Conservation (phyloP, 2,329 filamentous ascomycete species). For the Chalaropsis ovoidea region DNA sequence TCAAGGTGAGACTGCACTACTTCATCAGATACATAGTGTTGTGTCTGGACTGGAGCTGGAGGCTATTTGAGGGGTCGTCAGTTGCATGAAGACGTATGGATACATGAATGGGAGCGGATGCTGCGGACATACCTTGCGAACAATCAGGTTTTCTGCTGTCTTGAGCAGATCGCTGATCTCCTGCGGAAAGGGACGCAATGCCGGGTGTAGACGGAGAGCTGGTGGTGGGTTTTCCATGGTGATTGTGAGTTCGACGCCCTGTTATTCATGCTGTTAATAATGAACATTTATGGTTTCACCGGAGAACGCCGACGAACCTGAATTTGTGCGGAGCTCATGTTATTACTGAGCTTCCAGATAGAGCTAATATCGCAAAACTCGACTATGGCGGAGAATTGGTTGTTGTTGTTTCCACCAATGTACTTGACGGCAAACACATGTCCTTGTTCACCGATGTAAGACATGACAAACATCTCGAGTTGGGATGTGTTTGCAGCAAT, state of each 20-base stretch:
- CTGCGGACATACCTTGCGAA: not conserved
- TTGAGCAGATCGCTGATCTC: not conserved
- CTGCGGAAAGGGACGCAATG: not conserved
- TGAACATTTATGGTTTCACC: not conserved
- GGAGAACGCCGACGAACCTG: not conserved
- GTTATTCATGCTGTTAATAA: not conserved
- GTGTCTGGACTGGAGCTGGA: not conserved
- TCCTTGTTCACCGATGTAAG: conserved; percentile 3
- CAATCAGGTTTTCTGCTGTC: conserved; percentile 1
- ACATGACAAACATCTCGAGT: conserved; percentile 16
- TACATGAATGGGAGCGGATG: not conserved
- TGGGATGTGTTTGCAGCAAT: conserved; percentile 24
- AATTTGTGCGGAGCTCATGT: not conserved
- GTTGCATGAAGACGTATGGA: not conserved
- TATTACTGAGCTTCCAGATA: not conserved
- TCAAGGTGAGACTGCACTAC: conserved; percentile 9
- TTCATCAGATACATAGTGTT: conserved; percentile 1
- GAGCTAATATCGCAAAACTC: conserved; percentile 14
- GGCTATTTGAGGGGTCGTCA: not conserved
- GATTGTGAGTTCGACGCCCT: conserved; percentile 5
- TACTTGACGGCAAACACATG: conserved; percentile 32
- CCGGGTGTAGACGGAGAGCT: not conserved
- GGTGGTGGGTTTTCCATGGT: not conserved
- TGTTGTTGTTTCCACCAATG: not conserved
- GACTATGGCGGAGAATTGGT: not conserved